phyloP scores from a whole-genome alignment of 1,139 yeast species.

The Candida frijolesensis region DNA sequence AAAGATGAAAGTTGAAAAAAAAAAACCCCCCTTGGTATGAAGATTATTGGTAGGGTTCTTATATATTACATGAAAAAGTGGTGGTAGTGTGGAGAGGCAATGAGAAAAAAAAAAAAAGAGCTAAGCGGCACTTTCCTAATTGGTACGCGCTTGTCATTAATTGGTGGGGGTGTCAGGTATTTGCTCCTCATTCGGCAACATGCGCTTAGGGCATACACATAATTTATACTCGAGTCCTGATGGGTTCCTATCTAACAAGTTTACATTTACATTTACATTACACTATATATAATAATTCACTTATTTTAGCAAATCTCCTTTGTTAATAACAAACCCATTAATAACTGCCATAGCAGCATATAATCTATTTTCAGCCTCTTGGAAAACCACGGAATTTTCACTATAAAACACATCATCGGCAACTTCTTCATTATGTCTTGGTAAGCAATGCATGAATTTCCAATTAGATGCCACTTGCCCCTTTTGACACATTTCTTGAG shows the following conservation, averaged over 20 bases:
- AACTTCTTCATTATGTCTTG: constrained; percentile 94
- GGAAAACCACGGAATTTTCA: constrained; percentile 81
- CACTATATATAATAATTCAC: neutral
- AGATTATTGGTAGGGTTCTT: no score
- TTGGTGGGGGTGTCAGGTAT: neutral
- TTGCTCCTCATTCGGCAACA: neutral
- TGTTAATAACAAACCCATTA: constrained; percentile 84
- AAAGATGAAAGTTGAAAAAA: neutral
- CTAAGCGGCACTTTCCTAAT: constrained; percentile 14
- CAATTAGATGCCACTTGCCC: constrained; percentile 67
- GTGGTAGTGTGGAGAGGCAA: neutral
- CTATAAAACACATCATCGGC: constrained; percentile 90
- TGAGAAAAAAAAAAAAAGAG: constrained; percentile 13
- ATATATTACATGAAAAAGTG: neutral
- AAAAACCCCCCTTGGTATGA: neutral
- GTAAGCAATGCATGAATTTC: constrained; percentile 97
- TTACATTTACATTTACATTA: neutral
- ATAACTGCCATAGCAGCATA: constrained; percentile 95
- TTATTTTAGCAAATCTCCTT: constrained; percentile 54
- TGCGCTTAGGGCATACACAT: neutral
- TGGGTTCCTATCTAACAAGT: neutral
- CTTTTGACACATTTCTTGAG: constrained; percentile 56
- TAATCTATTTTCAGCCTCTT: constrained; percentile 93
- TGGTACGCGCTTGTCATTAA: neutral
- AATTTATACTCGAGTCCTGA: no score